A percentile compares a stretch with the other conserved stretches of the same genome.
Evolutionary conservation across 495 filamentous ascomycete genomes (phyloP).

Genomic region (Chaetomium fimeti): DNA sequence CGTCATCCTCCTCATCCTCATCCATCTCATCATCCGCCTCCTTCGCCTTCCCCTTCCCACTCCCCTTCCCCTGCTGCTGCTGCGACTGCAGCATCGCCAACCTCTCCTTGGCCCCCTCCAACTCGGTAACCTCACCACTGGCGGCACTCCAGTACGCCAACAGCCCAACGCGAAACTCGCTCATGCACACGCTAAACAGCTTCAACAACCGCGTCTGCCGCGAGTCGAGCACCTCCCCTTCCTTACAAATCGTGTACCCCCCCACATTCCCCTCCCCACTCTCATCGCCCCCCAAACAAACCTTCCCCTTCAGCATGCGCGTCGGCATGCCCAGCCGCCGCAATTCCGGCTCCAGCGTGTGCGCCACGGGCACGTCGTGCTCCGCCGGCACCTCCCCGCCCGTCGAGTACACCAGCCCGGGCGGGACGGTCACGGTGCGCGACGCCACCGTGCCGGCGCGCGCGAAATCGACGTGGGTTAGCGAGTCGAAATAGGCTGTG

Average conservation of each 20-base stretch:
- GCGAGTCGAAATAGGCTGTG: constrained; percentile 63
- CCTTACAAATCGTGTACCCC: constrained; percentile 70
- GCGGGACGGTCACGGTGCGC: constrained; percentile 72
- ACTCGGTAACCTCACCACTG: constrained; percentile 57
- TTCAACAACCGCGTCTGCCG: constrained; percentile 91
- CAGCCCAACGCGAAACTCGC: constrained; percentile 80
- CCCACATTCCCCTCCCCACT: constrained; percentile 42
- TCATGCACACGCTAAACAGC: constrained; percentile 82
- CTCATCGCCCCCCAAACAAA: constrained; percentile 73
- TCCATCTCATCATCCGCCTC: constrained; percentile 25
- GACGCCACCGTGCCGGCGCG: constrained; percentile 77
- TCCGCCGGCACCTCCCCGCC: constrained; percentile 73
- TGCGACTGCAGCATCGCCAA: constrained; percentile 23
- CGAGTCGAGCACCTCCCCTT: constrained; percentile 79
- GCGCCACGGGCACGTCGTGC: constrained; percentile 80
- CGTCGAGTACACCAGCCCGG: constrained; percentile 71
- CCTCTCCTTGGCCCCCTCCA: constrained; percentile 39
- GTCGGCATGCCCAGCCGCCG: constrained; percentile 86
- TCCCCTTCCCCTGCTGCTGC: constrained; percentile 31
- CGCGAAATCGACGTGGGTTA: constrained; percentile 75
- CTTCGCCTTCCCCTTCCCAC: constrained; percentile 17
- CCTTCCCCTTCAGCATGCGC: constrained; percentile 80
- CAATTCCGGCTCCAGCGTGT: constrained; percentile 83
- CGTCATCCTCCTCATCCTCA: constrained; percentile 16
- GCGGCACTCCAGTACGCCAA: constrained; percentile 70